Evolutionary conservation across 345 rosid species (phyloP).

Genomic region (Linum usitatissimum): DNA sequence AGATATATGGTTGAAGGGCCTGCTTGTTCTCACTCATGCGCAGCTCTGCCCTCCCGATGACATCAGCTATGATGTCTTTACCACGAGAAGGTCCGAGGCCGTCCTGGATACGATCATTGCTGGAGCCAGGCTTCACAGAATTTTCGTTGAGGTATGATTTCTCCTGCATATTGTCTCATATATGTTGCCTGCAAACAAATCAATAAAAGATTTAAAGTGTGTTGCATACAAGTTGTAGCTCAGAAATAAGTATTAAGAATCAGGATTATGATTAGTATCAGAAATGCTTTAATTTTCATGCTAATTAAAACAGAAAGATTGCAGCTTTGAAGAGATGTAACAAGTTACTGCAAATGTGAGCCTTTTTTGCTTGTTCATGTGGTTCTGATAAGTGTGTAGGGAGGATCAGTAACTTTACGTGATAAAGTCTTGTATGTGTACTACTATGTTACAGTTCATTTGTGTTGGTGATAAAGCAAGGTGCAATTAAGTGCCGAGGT

Average conservation of each 20-base stretch:
- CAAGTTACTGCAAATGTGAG: too few relatives aligned
- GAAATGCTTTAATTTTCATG: too few relatives aligned
- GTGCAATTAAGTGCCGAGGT: too few relatives aligned
- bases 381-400: too few relatives aligned
- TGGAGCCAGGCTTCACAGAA: constrained; percentile 50
- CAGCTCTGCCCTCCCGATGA: constrained; percentile 78
- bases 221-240: not conserved
- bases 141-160: constrained; percentile 39
- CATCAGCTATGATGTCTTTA: constrained; percentile 48
- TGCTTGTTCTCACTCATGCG: constrained; percentile 81
- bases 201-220: not conserved
- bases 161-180: constrained; percentile 1
- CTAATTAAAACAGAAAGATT: too few relatives aligned
- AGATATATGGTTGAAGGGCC: constrained; percentile 62
- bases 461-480: too few relatives aligned
- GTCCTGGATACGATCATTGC: constrained; percentile 42
- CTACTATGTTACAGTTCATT: too few relatives aligned
- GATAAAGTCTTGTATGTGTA: too few relatives aligned
- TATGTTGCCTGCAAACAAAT: not conserved
- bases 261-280: too few relatives aligned
- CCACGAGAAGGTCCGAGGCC: constrained; percentile 60
- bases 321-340: too few relatives aligned
- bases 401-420: too few relatives aligned
- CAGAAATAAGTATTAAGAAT: not conserved
- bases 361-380: too few relatives aligned